phyloP scores from a whole-genome alignment of 1,284 basidiomycete species.

The Melanopsichium pennsylvanicum region DNA sequence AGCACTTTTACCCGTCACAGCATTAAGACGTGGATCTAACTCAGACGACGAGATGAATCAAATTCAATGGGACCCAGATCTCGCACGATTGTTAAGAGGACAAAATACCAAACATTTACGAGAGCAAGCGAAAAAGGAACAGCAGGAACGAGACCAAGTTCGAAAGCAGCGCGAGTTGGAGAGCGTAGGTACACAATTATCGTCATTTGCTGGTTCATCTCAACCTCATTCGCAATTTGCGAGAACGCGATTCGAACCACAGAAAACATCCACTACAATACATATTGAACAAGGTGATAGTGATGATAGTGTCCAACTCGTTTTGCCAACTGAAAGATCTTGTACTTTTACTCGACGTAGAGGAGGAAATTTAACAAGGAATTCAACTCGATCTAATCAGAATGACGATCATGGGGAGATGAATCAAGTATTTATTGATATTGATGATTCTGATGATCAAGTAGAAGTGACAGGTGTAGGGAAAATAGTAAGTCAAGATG shows the following conservation, averaged over 20 bases:
- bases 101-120: slow-evolving; percentile 43
- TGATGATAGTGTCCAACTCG: slow-evolving; percentile 24
- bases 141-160: slow-evolving; percentile 17
- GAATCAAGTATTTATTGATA: slow-evolving; percentile 1
- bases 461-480: no score
- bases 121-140: slow-evolving; percentile 38
- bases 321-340: slow-evolving; percentile 3
- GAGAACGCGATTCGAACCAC: slow-evolving; percentile 15
- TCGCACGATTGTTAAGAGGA: slow-evolving; percentile 46
- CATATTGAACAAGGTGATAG: slow-evolving; percentile 9
- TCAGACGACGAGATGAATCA: slow-evolving; percentile 5
- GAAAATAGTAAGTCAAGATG: no score
- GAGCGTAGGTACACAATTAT: slow-evolving; percentile 9
- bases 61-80: slow-evolving; percentile 49
- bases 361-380: no score
- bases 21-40: background rate
- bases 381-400: no score
- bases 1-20: background rate
- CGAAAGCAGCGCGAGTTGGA: slow-evolving; percentile 20
- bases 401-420: no score
- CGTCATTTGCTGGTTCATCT: slow-evolving; percentile 1
- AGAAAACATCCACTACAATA: background rate
- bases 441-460: slow-evolving; percentile 28
- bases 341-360: background rate
- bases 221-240: slow-evolving; percentile 1